phyloP scores from a whole-genome alignment of 345 rosid genomes.

The Geranium brycei region DNA sequence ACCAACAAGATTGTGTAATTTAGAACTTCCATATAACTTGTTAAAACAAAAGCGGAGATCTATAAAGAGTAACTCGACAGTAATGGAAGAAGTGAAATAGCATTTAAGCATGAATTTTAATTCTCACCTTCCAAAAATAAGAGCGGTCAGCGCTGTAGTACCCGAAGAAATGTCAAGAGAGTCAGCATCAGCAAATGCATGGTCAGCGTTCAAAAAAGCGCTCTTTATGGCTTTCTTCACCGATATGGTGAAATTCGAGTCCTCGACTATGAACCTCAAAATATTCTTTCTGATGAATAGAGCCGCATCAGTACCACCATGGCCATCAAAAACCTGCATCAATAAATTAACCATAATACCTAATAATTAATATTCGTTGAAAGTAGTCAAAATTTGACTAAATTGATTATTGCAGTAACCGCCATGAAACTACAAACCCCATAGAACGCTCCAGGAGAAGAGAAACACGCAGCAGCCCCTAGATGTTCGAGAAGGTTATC shows the following conservation, averaged over 20 bases:
- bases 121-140: conserved; percentile 16
- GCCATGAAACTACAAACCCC: conserved; percentile 14
- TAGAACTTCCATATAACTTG: neutral
- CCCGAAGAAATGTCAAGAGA: conserved; percentile 19
- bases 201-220: conserved; percentile 24
- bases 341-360: neutral
- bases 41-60: neutral
- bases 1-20: too few relatives aligned
- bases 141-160: conserved; percentile 21
- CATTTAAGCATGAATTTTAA: neutral
- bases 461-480: conserved; percentile 3
- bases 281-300: conserved; percentile 13
- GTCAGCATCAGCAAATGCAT: conserved; percentile 14
- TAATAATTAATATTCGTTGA: neutral
- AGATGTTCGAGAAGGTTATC: conserved; percentile 16
- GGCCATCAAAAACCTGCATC: conserved; percentile 26
- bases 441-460: conserved; percentile 23
- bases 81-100: neutral
- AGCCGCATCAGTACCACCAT: conserved; percentile 24
- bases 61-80: neutral
- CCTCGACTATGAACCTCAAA: conserved; percentile 20
- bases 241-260: conserved; percentile 12
- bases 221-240: conserved; percentile 16
- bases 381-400: neutral
- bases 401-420: neutral